Evolutionary conservation across 768 basidiomycete genomes (phyloP).

Genomic region (Trametes cingulata): DNA sequence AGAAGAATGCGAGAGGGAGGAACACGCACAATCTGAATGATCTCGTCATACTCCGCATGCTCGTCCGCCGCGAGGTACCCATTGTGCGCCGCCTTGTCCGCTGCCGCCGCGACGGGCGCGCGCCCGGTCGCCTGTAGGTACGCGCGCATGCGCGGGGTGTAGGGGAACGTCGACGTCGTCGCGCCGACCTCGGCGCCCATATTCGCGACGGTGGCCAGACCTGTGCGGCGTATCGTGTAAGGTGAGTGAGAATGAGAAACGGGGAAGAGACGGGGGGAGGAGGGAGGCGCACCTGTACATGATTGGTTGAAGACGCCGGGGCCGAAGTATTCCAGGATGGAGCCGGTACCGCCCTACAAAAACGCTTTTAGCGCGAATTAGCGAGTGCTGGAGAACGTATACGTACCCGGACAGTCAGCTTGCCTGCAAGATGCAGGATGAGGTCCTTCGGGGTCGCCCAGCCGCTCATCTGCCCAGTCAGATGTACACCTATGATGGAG

Average conservation of each 20-base stretch:
- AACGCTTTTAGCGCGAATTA: background rate
- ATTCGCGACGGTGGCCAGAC: constrained; percentile 93
- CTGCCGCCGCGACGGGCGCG: constrained; percentile 80
- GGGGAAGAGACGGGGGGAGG: background rate
- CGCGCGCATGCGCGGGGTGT: constrained; percentile 83
- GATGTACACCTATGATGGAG: constrained; percentile 64
- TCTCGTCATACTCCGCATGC: constrained; percentile 90
- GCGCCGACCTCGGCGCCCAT: constrained; percentile 99
- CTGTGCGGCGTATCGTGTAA: too few relatives aligned
- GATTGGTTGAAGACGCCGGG: constrained; percentile 87
- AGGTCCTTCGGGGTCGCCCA: constrained; percentile 98
- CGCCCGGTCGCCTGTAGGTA: constrained; percentile 92
- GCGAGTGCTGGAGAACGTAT: background rate
- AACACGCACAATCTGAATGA: constrained; percentile 82
- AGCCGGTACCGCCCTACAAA: constrained; percentile 87
- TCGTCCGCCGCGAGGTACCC: constrained; percentile 85
- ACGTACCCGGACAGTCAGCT: constrained; percentile 86
- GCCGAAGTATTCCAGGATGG: constrained; percentile 96
- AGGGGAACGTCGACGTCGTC: constrained; percentile 98
- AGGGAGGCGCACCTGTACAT: constrained; percentile 69
- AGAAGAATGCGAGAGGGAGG: background rate
- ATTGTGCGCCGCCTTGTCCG: constrained; percentile 74
- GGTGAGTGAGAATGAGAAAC: background rate
- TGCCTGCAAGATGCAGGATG: constrained; percentile 92
- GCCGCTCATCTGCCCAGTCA: constrained; percentile 83